Evolutionary conservation across 257 asterid species (phyloP), one percentile per base, ranked within the genome.

Genomic region (Solanum chiquidenum): DNA sequence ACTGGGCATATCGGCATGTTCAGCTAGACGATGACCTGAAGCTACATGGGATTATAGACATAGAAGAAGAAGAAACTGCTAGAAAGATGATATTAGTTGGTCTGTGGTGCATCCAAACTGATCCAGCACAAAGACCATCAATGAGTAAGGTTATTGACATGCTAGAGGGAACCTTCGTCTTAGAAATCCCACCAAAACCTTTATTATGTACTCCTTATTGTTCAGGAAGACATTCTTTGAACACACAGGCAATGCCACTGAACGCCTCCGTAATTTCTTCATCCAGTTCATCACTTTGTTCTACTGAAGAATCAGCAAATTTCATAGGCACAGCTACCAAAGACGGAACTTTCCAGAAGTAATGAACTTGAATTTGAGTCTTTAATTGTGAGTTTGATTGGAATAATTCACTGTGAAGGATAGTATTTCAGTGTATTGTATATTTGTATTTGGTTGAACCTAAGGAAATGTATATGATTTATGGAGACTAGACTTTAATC

Each of bases 71-170:
- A n/a, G 60, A 46, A 10, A 66, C 84, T n/a, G 87, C 83, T 6
- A 89, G 83, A 42, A 87, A 52, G 46, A 86, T 90, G 90, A 89
- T 74, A 20, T 18, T 90, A 12, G 88, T 89, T 3, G 88, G 91
- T n/a, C 68, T 89, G 6, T 90, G 90, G 92, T 90, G 91, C 42
- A 86, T 88, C 0, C 89, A 89, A 18, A 83, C 82, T 7, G 38
- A 83, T 86, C 91, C 92, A 12, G 27, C 73, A 6, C 52, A 46
- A 3, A 86, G 91, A 38, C 93, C 91, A 40, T 29, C 91, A 0
- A 91, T 91, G 44, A 74, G 52, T 13, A 86, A 76, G 37, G 91
- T 86, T 9, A 37, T 89, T 12, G 55, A 89, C 35, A 89, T 91
- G 91, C 72, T 91, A 29, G 89, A 91, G 69, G 90, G 88, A 5